Evolutionary conservation across 345 rosid genomes (phyloP).

Genomic region (Syzygium jambos): DNA sequence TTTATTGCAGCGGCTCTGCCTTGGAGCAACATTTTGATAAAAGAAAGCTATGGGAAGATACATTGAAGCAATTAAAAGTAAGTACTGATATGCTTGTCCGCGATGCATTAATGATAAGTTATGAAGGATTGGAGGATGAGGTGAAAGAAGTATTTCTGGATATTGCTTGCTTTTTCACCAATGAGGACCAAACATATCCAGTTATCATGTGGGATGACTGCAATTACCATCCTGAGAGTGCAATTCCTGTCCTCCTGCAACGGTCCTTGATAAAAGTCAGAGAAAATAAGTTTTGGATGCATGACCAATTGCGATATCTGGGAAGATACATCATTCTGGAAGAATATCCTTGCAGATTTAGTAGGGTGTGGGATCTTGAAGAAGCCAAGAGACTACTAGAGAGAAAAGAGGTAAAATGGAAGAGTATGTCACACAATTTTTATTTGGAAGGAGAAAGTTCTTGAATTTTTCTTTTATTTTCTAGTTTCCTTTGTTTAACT

Average conservation of each 20-base stretch:
- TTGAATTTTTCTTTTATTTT: neutral
- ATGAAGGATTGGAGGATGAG: neutral
- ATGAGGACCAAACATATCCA: neutral
- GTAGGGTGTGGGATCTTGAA: neutral
- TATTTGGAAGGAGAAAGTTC: neutral
- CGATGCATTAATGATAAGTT: neutral
- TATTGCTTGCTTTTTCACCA: neutral
- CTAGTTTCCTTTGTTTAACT: neutral
- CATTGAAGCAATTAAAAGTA: neutral
- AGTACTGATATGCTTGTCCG: neutral
- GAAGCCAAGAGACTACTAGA: rapidly evolving
- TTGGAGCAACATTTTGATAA: neutral
- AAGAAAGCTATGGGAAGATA: neutral
- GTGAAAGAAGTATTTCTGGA: neutral
- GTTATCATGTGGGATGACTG: no score
- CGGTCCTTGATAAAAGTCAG: no score
- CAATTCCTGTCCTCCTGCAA: no score
- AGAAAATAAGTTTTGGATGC: conserved; percentile 2
- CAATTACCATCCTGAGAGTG: no score
- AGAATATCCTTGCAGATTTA: neutral
- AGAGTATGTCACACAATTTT: neutral
- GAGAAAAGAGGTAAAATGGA: neutral
- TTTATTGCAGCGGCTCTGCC: neutral
- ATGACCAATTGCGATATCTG: neutral
- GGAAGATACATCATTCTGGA: neutral